These are phyloP conservation scores for Chenopodium formosanum DNA, from an alignment of 148 eudicot species.

Conservation along the genomic window DNA sequence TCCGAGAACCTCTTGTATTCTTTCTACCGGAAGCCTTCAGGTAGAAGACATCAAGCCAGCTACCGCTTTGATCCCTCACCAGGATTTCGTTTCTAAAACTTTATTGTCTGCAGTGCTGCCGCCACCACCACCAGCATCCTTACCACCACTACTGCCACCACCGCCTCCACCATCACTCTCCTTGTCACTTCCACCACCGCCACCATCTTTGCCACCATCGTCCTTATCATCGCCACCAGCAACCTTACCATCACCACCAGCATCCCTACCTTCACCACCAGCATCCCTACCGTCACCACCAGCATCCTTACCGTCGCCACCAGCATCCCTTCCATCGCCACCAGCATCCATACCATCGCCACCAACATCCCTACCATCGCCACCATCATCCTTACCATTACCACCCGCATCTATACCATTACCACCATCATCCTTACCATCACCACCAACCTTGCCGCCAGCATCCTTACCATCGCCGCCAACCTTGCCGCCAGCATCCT, in stretches of 20 bases:
- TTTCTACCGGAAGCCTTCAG: constrained; percentile 35
- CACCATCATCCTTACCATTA: background rate
- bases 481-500: background rate
- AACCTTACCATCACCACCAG: background rate
- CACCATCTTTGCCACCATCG: background rate
- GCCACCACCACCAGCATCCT: constrained; percentile 3
- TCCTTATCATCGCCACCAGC: constrained; percentile 5
- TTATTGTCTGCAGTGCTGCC: constrained; percentile 12
- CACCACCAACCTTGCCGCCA: background rate
- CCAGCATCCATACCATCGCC: background rate
- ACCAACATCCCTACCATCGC: background rate
- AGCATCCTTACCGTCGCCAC: background rate
- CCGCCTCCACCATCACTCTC: background rate
- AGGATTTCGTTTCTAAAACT: constrained; percentile 30
- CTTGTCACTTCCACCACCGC: background rate
- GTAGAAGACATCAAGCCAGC: constrained; percentile 36
- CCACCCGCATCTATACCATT: constrained; percentile 3
- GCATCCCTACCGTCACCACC: background rate
- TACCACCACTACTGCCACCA: background rate
- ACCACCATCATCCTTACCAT: background rate
- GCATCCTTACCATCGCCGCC: background rate
- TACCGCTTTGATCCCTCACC: constrained; percentile 19
- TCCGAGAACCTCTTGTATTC: constrained; percentile 34
- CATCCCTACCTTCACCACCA: constrained; percentile 13
- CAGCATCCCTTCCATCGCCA: background rate